Evolutionary conservation across 176 grass and related monocot genomes (phyloP), one percentile per base, ranked within the genome.

Genomic region (Dendrocalamus sinicus): DNA sequence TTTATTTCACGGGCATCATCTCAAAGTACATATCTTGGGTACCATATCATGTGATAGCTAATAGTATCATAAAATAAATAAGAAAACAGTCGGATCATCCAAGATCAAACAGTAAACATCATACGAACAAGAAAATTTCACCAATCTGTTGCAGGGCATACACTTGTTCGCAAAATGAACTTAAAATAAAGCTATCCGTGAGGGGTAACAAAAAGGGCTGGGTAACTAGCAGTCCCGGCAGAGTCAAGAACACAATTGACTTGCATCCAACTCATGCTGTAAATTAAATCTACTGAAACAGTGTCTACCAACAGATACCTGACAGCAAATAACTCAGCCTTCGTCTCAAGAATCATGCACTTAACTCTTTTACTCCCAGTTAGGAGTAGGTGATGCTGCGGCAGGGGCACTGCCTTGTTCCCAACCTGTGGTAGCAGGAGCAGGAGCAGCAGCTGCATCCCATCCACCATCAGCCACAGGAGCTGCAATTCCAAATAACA

Each of bases 401-500:
- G 76, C 84, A 0, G 76, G 85, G 7, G 77, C 84, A 6, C 64
- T 80, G 7, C 77, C 67, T 68, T 86, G 72, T 70, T 91, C 92
- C 89, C 92, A 94, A 46, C 87, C 89, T 19, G 92, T 26, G 19
- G 90, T 12, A 54, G 65, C 69, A 37, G 59, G 48, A 11, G 86
- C 67, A n/a, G 91, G 78, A 9, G 92, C 72, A 2, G 77, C 37
- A 14, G 78, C 89, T 0, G 53, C 23, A 45, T 94, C 92, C 92
- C 92, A 91, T 53, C 75, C 92, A 69, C 85, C 86, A 2, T 76
- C 88, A n/a, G 76, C 87, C 0, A 69, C 70, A n/a, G 86, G 87
- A 75, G 89, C 92, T 94, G 81, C 70, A 64, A 60, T 61, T 61
- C 6, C 73, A 4, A 84, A 85, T 10, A 69, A 54, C 0, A 32